Conservation (phyloP, 306 rosid genomes). For the Sphenostylis stenocarpa region DNA sequence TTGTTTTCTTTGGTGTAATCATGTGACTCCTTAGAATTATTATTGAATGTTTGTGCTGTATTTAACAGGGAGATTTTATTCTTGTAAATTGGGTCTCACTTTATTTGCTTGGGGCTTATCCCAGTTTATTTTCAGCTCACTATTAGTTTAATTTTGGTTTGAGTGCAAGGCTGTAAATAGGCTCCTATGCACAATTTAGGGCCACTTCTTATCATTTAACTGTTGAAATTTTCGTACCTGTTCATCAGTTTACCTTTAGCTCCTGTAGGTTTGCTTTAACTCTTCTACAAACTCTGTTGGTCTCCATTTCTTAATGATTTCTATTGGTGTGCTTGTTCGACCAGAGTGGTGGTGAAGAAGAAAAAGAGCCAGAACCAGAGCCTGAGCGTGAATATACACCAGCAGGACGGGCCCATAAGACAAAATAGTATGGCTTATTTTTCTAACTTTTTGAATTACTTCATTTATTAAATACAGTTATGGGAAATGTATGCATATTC, state of each 20-base stretch:
- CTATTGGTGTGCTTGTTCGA: conserved; percentile 37
- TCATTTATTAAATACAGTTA: conserved; percentile 15
- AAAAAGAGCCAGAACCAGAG: conserved; percentile 80
- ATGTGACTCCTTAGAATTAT: not conserved
- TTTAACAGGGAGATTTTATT: conserved; percentile 14
- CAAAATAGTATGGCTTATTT: conserved; percentile 72
- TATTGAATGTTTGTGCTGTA: not conserved
- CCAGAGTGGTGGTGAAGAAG: conserved; percentile 90
- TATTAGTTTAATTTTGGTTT: conserved; percentile 16
- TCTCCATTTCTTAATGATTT: conserved; percentile 3
- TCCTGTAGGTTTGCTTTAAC: conserved; percentile 5
- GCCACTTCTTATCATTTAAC: conserved; percentile 9
- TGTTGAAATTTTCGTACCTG: conserved; percentile 11
- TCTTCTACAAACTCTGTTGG: not conserved
- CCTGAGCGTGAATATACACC: conserved; percentile 94
- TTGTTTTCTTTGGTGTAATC: conserved; percentile 6
- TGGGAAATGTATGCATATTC: not conserved
- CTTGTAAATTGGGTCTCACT: not conserved
- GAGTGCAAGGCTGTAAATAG: conserved; percentile 10
- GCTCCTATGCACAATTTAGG: not conserved
- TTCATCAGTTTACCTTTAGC: conserved; percentile 3
- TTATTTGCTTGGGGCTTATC: not conserved
- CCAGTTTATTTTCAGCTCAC: conserved; percentile 10
- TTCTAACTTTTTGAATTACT: not conserved
- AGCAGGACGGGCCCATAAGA: conserved; percentile 92